phyloP scores from a whole-genome alignment of 306 rosid genomes.

The Coriaria nepalensis region DNA sequence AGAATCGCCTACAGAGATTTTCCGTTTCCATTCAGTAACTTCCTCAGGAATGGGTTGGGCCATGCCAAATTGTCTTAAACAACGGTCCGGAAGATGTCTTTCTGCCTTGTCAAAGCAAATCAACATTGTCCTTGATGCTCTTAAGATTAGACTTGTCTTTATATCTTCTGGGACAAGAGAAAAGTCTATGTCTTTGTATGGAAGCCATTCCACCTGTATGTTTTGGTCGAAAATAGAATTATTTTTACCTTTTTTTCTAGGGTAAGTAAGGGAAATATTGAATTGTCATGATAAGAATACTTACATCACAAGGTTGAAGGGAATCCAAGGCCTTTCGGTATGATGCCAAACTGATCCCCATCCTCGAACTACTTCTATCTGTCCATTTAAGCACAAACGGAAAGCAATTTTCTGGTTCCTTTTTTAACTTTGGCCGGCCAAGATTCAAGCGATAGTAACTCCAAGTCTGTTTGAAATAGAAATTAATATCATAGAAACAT shows the following conservation, averaged over 20 bases:
- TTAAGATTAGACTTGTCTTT: slow-evolving; percentile 24
- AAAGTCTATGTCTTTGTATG: slow-evolving; percentile 53
- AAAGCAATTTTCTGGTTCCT: slow-evolving; percentile 46
- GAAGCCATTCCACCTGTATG: slow-evolving; percentile 61
- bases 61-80: slow-evolving; percentile 66
- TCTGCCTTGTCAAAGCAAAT: slow-evolving; percentile 76
- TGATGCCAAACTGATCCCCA: slow-evolving; percentile 45
- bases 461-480: slow-evolving; percentile 41
- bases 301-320: slow-evolving; percentile 55
- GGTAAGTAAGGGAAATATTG: slow-evolving; percentile 4
- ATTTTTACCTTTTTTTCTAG: slow-evolving; percentile 7
- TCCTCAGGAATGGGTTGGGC: slow-evolving; percentile 58
- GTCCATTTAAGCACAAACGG: slow-evolving; percentile 77
- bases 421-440: slow-evolving; percentile 63
- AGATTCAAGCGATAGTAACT: slow-evolving; percentile 65
- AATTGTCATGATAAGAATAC: slow-evolving; percentile 11
- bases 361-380: slow-evolving; percentile 54
- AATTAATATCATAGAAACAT: no score
- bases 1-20: slow-evolving; percentile 45
- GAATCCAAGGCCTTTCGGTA: slow-evolving; percentile 79
- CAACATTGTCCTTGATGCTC: slow-evolving; percentile 56
- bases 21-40: slow-evolving; percentile 60
- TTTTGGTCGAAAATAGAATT: slow-evolving; percentile 12
- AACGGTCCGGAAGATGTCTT: slow-evolving; percentile 62
- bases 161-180: slow-evolving; percentile 52